A percentile compares a stretch with the other conserved stretches of the same genome.
These are phyloP conservation scores for Butyriboletus appendiculatus DNA, from an alignment of 1,284 basidiomycete genomes.

Conservation along the genomic window DNA sequence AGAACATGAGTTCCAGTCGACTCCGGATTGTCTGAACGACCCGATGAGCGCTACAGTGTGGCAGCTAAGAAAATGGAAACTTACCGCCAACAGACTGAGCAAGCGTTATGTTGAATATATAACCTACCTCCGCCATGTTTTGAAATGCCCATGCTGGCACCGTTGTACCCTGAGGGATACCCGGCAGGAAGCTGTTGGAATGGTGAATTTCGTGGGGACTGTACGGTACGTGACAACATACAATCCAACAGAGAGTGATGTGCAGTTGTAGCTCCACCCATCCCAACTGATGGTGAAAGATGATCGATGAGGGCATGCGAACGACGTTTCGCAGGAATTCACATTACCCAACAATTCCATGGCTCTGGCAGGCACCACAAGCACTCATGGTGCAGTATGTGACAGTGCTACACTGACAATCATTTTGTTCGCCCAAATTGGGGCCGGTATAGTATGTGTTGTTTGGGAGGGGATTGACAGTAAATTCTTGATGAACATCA, in stretches of 20 bases:
- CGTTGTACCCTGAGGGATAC: slow-evolving; percentile 28
- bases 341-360: slow-evolving; percentile 17
- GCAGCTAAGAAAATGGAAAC: neutral
- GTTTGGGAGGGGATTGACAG: slow-evolving; percentile 17
- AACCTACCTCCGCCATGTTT: slow-evolving; percentile 22
- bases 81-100: slow-evolving; percentile 29
- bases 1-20: slow-evolving; percentile 19
- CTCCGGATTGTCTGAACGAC: slow-evolving; percentile 30
- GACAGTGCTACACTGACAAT: slow-evolving; percentile 34
- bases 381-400: slow-evolving; percentile 35
- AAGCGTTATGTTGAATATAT: slow-evolving; percentile 18
- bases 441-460: slow-evolving; percentile 29
- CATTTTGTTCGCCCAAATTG: slow-evolving; percentile 9
- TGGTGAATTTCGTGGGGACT: slow-evolving; percentile 1
- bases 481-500: slow-evolving; percentile 24
- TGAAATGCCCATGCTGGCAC: slow-evolving; percentile 37
- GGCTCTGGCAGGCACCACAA: slow-evolving; percentile 36
- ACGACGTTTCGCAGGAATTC: neutral
- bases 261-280: slow-evolving; percentile 28
- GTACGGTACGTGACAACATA: slow-evolving; percentile 11
- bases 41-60: neutral
- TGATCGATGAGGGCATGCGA: neutral
- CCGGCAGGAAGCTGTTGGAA: slow-evolving; percentile 17
- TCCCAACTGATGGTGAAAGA: slow-evolving; percentile 29
- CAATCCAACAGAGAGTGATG: slow-evolving; percentile 15